Conservation (phyloP, 31 red algal genomes). For the Odonthalia washingtoniensis region DNA sequence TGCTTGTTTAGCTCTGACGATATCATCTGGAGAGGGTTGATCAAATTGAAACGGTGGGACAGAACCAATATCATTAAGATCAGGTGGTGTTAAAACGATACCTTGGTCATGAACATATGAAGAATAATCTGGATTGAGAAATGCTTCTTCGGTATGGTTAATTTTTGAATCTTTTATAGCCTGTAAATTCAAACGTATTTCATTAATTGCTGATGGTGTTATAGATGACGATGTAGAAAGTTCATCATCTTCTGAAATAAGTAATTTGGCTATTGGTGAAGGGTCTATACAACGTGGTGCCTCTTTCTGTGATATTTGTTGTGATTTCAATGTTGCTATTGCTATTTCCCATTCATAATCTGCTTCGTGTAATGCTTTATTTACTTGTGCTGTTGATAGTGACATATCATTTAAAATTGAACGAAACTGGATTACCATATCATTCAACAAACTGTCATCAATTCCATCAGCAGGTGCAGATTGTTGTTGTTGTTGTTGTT, state of each 20-base stretch:
- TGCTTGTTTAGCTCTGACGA: conserved; percentile 39
- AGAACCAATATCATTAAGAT: not conserved
- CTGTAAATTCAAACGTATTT: not conserved
- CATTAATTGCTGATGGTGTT: conserved; percentile 5
- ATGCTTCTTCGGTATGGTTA: conserved; percentile 24
- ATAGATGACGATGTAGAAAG: conserved; percentile 17
- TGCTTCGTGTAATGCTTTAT: conserved; percentile 22
- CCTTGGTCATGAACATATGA: conserved; percentile 10
- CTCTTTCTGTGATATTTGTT: not conserved
- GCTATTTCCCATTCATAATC: conserved; percentile 43
- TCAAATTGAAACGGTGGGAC: conserved; percentile 52
- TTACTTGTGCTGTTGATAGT: conserved; percentile 36
- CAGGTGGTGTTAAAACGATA: conserved; percentile 11
- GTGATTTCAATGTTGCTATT: not conserved
- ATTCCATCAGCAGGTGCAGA: conserved; percentile 6
- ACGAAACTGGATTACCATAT: conserved; percentile 41
- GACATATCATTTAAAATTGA: conserved; percentile 30
- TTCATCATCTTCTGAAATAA: not conserved
- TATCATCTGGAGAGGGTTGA: conserved; percentile 66
- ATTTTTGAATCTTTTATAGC: conserved; percentile 19
- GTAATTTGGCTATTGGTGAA: not conserved
- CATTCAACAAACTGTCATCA: conserved; percentile 4
- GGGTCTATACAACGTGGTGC: not conserved
- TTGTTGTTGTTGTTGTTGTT: too few species aligned
- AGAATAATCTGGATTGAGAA: not conserved